phyloP scores from a whole-genome alignment of 345 rosid species.

The Brassica incana region DNA sequence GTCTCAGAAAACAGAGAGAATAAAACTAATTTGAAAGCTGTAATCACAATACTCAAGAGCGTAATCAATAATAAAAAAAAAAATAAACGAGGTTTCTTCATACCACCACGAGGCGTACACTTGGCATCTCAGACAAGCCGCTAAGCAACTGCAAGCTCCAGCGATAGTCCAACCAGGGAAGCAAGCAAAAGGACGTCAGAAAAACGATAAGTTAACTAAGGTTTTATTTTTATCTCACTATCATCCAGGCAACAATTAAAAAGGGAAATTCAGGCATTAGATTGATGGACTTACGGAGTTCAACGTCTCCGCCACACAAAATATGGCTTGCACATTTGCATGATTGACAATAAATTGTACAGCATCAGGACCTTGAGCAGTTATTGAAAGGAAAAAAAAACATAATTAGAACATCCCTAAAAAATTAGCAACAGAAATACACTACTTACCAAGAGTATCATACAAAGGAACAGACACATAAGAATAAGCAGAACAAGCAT shows the following conservation, averaged over 20 bases:
- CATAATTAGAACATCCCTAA: slow-evolving; percentile 9
- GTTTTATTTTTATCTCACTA: background rate
- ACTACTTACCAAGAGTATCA: slow-evolving; percentile 81
- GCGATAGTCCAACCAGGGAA: slow-evolving; percentile 6
- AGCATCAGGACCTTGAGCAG: slow-evolving; percentile 87
- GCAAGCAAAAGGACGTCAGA: slow-evolving; percentile 11
- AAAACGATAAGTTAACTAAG: background rate
- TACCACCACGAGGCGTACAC: slow-evolving; percentile 88
- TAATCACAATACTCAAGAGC: background rate
- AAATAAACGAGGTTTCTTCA: slow-evolving; percentile 16
- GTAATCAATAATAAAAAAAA: background rate
- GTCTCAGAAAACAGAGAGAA: slow-evolving; percentile 30
- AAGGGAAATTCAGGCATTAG: background rate
- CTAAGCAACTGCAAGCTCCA: slow-evolving; percentile 73
- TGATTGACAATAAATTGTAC: slow-evolving; percentile 85
- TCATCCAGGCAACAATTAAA: background rate
- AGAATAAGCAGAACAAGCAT: slow-evolving; percentile 93
- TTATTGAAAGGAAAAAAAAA: background rate
- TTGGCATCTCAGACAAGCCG: slow-evolving; percentile 81
- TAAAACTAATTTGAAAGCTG: slow-evolving; percentile 1
- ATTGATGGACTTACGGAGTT: slow-evolving; percentile 54
- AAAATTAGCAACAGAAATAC: slow-evolving; percentile 26
- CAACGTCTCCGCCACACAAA: slow-evolving; percentile 86
- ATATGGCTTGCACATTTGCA: slow-evolving; percentile 77
- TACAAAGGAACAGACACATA: slow-evolving; percentile 88